Evolutionary conservation across 139 green algal species (phyloP).

Genomic region (Coelastrella sp.): DNA sequence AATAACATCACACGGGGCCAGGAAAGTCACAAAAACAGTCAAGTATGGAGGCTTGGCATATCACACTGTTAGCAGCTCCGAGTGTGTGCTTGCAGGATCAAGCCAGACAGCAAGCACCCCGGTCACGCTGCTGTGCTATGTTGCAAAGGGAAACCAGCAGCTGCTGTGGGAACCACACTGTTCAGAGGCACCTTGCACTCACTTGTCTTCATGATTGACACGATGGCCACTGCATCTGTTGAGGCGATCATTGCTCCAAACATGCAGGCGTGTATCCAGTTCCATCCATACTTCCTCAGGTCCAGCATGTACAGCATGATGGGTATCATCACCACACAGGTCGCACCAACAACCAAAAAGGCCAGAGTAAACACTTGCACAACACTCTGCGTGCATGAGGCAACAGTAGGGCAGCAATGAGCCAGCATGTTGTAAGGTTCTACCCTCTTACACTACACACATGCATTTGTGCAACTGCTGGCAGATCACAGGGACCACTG

Average conservation of each 20-base stretch:
- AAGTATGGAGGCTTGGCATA: too few species aligned
- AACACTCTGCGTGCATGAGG: constrained; percentile 53
- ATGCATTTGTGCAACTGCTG: too few species aligned
- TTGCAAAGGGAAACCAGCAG: neutral
- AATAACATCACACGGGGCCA: neutral
- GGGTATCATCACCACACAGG: constrained; percentile 72
- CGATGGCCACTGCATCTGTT: constrained; percentile 86
- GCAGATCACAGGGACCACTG: too few species aligned
- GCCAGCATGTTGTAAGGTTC: neutral
- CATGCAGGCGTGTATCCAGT: constrained; percentile 76
- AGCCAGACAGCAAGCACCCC: neutral
- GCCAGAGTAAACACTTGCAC: constrained; percentile 78
- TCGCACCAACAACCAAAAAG: constrained; percentile 79
- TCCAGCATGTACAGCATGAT: constrained; percentile 85
- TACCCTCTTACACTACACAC: too few species aligned
- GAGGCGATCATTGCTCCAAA: constrained; percentile 81
- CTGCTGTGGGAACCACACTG: too few species aligned
- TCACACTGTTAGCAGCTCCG: too few species aligned
- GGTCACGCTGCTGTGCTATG: neutral
- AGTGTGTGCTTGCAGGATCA: neutral
- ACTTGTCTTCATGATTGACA: constrained; percentile 76
- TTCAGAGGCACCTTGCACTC: neutral
- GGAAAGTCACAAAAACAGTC: neutral
- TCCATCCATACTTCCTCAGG: constrained; percentile 52
- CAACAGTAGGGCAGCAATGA: neutral